A percentile compares a stretch with the other conserved stretches of the same genome.
These are phyloP conservation scores for Penicillium occitanis DNA, from an alignment of 2,329 filamentous ascomycete genomes.

Conservation along the genomic window DNA sequence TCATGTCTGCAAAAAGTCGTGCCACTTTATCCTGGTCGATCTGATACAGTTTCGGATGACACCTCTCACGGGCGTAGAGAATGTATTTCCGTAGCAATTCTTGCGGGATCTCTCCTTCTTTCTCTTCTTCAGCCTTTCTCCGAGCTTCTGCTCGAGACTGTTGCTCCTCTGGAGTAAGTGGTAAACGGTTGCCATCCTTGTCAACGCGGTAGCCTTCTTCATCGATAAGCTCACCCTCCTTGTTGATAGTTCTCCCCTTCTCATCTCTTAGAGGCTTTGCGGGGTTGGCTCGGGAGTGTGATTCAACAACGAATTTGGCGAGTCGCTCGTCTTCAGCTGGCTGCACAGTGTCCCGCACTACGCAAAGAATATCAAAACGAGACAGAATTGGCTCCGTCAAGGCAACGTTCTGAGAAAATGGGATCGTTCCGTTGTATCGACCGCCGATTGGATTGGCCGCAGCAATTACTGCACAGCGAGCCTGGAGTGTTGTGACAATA, in stretches of 20 bases:
- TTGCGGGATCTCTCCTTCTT: slow-evolving; percentile 77
- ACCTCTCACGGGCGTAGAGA: slow-evolving; percentile 86
- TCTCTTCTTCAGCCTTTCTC: slow-evolving; percentile 50
- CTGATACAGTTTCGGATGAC: slow-evolving; percentile 88
- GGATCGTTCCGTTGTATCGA: slow-evolving; percentile 93
- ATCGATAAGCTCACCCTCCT: slow-evolving; percentile 58
- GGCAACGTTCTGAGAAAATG: slow-evolving; percentile 94
- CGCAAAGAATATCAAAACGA: slow-evolving; percentile 95
- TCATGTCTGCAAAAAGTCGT: slow-evolving; percentile 92
- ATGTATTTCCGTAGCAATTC: slow-evolving; percentile 95
- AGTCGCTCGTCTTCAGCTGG: slow-evolving; percentile 88
- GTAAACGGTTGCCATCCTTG: slow-evolving; percentile 40
- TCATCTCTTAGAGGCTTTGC: slow-evolving; percentile 52
- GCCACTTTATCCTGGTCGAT: slow-evolving; percentile 98
- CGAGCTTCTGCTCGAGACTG: slow-evolving; percentile 39
- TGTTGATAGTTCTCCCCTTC: slow-evolving; percentile 45
- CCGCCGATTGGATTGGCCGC: slow-evolving; percentile 96
- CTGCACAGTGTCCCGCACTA: slow-evolving; percentile 93
- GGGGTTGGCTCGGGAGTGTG: slow-evolving; percentile 87
- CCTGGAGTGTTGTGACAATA: slow-evolving; percentile 95
- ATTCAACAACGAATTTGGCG: slow-evolving; percentile 91
- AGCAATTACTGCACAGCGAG: slow-evolving; percentile 92
- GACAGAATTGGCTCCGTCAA: slow-evolving; percentile 96
- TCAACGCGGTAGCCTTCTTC: slow-evolving; percentile 57
- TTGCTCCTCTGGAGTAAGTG: slow-evolving; percentile 47